Evolutionary conservation across 1,139 yeast genomes (phyloP).

Genomic region (Suhomyces maxii): DNA sequence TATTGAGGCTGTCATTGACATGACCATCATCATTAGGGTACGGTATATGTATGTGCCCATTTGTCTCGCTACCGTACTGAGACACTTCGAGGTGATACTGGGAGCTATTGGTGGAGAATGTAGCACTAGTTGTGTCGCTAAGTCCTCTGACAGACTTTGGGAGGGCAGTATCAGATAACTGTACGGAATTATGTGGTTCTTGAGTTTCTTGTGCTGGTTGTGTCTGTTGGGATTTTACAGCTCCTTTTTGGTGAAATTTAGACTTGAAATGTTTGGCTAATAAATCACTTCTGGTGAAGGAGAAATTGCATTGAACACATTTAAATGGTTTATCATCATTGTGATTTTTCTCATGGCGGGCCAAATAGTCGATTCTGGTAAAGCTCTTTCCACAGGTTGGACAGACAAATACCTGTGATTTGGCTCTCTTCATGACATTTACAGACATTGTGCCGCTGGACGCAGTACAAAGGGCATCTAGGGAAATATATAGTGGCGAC

Average conservation of each 20-base stretch:
- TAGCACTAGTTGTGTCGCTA: too few relatives aligned
- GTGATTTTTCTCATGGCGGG: conserved; percentile 1
- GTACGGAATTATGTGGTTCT: too few relatives aligned
- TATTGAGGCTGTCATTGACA: too few relatives aligned
- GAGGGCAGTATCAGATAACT: too few relatives aligned
- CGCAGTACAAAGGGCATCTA: background rate
- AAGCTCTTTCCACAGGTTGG: background rate
- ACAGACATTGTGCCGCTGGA: background rate
- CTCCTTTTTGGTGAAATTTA: background rate
- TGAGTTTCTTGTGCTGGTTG: background rate
- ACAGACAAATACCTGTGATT: background rate
- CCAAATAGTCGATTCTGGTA: background rate
- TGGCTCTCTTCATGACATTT: background rate
- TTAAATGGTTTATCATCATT: background rate
- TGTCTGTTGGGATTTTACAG: background rate
- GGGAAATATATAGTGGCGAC: background rate
- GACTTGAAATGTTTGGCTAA: background rate
- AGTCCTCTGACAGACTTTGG: too few relatives aligned
- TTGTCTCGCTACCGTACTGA: too few relatives aligned
- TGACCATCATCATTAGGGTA: too few relatives aligned
- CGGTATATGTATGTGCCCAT: too few relatives aligned
- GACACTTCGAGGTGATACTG: too few relatives aligned
- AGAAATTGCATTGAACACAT: background rate
- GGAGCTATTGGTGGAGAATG: too few relatives aligned
- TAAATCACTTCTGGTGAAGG: conserved; percentile 1